Evolutionary conservation across 306 rosid genomes (phyloP).

Genomic region (Ziziphus jujuba): DNA sequence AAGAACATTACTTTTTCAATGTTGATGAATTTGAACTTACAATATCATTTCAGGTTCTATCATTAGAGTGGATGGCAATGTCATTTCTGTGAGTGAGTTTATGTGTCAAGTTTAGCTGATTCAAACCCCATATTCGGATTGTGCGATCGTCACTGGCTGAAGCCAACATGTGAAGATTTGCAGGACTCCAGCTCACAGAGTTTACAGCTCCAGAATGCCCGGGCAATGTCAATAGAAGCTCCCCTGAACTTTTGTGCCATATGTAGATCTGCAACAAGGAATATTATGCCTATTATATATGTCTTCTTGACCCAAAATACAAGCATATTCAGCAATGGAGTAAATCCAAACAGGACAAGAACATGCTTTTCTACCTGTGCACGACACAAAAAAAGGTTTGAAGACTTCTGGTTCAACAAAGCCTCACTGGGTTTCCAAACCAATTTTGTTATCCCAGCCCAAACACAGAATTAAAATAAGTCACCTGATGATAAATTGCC

Average conservation of each 20-base stretch:
- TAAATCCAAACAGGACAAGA: not conserved
- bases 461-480: no score
- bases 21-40: not conserved
- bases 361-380: not conserved
- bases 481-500: no score
- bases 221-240: constrained; percentile 49
- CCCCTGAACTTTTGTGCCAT: constrained; percentile 60
- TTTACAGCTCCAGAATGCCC: constrained; percentile 77
- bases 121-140: constrained; percentile 67
- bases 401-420: no score
- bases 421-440: no score
- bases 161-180: constrained; percentile 67
- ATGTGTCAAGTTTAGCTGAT: constrained; percentile 39
- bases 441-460: no score
- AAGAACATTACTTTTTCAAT: not conserved
- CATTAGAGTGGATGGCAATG: constrained; percentile 41
- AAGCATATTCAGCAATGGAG: not conserved
- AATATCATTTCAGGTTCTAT: constrained; percentile 39
- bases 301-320: not conserved
- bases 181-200: constrained; percentile 63
- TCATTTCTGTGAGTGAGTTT: constrained; percentile 48
- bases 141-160: constrained; percentile 77
- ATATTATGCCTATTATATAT: not conserved
- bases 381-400: no score
- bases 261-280: constrained; percentile 48